Percentiles rank a stretch among this genome's conserved stretches.
phyloP scores from a whole-genome alignment of 371 early-diverging fungal species.

The Saksenaea vasiformis region DNA sequence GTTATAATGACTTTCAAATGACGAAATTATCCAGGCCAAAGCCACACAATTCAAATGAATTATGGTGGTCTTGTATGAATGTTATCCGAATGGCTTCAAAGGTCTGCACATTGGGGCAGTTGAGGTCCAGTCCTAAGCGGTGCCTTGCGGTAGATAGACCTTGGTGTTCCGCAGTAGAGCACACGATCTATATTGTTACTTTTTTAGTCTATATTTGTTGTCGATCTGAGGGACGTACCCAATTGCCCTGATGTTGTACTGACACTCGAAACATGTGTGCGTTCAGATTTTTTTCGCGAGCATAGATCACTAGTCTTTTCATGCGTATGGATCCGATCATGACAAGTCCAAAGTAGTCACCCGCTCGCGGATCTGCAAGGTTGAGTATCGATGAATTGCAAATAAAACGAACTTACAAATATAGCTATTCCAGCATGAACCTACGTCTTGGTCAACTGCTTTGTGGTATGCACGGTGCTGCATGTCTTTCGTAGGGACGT shows the following conservation, averaged over 20 bases:
- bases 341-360: conserved; percentile 52
- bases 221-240: neutral
- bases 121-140: neutral
- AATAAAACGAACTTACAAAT: conserved; percentile 23
- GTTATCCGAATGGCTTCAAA: conserved; percentile 8
- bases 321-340: conserved; percentile 46
- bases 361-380: conserved; percentile 27
- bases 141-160: neutral
- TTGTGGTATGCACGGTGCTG: conserved; percentile 51
- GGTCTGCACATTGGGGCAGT: conserved; percentile 10
- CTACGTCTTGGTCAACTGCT: conserved; percentile 57
- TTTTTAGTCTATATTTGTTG: no score
- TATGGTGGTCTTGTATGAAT: conserved; percentile 2
- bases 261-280: neutral
- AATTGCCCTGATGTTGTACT: neutral
- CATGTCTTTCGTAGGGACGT: conserved; percentile 32
- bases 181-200: neutral
- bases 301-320: conserved; percentile 29
- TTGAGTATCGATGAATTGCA: neutral
- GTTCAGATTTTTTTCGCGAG: neutral
- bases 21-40: conserved; percentile 7
- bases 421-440: conserved; percentile 60
- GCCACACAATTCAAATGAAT: conserved; percentile 9
- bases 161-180: neutral
- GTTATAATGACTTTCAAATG: neutral